Percentiles rank a stretch among this genome's conserved stretches.
phyloP scores from a whole-genome alignment of 176 grass and related monocot genomes.

The Oryza nivara region DNA sequence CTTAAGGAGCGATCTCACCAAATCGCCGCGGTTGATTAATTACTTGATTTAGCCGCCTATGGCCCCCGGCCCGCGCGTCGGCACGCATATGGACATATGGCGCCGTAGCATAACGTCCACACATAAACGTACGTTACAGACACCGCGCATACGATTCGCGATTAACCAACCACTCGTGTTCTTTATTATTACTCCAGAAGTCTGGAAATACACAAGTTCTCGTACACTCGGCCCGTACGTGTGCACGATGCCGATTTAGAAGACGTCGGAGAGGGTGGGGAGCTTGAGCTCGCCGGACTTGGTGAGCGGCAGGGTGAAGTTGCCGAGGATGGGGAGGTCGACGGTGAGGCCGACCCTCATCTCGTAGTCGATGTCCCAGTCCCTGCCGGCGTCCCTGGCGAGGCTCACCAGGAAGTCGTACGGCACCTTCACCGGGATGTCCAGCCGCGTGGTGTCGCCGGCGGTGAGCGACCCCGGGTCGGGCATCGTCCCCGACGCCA shows the following conservation, averaged over 20 bases:
- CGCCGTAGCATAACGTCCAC: too few species aligned
- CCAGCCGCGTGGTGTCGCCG: constrained; percentile 45
- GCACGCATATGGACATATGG: too few species aligned
- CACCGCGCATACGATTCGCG: too few species aligned
- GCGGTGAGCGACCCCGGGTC: constrained; percentile 71
- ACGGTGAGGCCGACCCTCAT: constrained; percentile 67
- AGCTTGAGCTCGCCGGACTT: constrained; percentile 82
- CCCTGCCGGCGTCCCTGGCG: constrained; percentile 51
- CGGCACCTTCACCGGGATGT: constrained; percentile 67
- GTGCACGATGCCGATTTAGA: background rate
- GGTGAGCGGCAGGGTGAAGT: constrained; percentile 73
- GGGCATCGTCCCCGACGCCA: constrained; percentile 67
- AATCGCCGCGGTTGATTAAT: too few species aligned
- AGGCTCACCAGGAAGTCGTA: constrained; percentile 71
- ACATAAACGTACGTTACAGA: too few species aligned
- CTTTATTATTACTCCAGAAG: too few species aligned
- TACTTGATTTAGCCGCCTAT: too few species aligned
- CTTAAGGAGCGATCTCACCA: too few species aligned
- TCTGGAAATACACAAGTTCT: too few species aligned
- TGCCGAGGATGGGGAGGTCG: constrained; percentile 73
- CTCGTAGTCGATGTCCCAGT: constrained; percentile 85
- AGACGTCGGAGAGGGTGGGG: constrained; percentile 67
- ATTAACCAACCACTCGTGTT: too few species aligned
- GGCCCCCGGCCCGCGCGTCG: too few species aligned
- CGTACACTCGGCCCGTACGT: too few species aligned